Percentiles rank a stretch among this genome's conserved stretches.
Conservation (phyloP, 371 early-diverging fungal genomes). For the Fennellomyces sp. region DNA sequence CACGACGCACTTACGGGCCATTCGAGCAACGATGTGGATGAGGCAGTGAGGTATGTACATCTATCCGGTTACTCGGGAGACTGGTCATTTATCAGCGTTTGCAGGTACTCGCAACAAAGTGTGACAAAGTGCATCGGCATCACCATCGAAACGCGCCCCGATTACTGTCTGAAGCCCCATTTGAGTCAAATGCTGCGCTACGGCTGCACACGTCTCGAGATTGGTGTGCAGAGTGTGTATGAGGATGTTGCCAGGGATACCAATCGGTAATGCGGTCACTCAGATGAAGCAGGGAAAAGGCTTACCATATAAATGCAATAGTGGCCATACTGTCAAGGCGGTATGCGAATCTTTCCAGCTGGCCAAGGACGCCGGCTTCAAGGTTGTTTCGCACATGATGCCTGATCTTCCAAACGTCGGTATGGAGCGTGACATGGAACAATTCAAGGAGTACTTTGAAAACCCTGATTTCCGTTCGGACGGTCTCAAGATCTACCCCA, state of each 20-base stretch:
- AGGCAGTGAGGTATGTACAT: constrained; percentile 81
- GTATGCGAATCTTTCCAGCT: constrained; percentile 98
- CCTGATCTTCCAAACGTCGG: constrained; percentile 99
- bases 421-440: constrained; percentile 99
- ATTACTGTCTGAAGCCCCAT: constrained; percentile 98
- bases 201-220: constrained; percentile 99
- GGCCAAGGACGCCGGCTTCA: constrained; percentile 99
- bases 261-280: constrained; percentile 64
- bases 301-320: constrained; percentile 3
- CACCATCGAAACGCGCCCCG: constrained; percentile 99
- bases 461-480: constrained; percentile 99
- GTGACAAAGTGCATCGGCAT: constrained; percentile 99
- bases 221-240: constrained; percentile 99
- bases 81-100: neutral
- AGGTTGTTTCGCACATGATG: constrained; percentile 99
- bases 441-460: constrained; percentile 99
- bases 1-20: constrained; percentile 99
- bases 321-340: constrained; percentile 99
- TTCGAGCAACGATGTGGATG: constrained; percentile 91
- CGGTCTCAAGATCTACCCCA: constrained; percentile 99
- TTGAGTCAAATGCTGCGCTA: constrained; percentile 98
- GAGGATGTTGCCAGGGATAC: constrained; percentile 99
- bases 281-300: neutral
- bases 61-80: neutral
- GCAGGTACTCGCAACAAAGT: constrained; percentile 92